phyloP scores from a whole-genome alignment of 148 eudicot genomes.

The Gaultheria prostrata region DNA sequence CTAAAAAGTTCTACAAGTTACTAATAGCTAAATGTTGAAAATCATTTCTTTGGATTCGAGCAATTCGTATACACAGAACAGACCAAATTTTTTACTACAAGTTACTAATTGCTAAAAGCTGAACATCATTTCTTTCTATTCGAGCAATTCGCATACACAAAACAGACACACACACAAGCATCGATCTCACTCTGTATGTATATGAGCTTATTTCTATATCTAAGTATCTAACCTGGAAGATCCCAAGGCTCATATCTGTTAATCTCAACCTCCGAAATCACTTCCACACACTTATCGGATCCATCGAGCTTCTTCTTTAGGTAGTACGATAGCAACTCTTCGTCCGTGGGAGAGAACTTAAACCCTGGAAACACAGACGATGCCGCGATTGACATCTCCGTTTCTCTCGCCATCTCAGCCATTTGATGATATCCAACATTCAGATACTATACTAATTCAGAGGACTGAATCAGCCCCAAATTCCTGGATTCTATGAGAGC shows the following conservation, averaged over 20 bases:
- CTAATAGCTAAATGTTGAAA: not conserved
- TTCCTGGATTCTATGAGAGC: not conserved
- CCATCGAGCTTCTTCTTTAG: constrained; percentile 66
- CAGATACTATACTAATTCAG: not conserved
- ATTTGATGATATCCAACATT: not conserved
- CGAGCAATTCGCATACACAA: not conserved
- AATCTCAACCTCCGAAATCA: constrained; percentile 73
- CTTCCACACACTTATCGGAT: constrained; percentile 46
- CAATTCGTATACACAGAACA: not conserved
- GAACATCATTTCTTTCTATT: not conserved
- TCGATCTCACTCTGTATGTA: too few relatives aligned
- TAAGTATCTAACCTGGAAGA: constrained; percentile 57
- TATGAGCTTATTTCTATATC: not conserved
- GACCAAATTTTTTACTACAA: not conserved
- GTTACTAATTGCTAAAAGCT: not conserved
- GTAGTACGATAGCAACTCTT: constrained; percentile 63
- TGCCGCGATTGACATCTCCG: constrained; percentile 56
- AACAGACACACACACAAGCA: too few relatives aligned
- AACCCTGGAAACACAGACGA: constrained; percentile 76
- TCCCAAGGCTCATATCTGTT: constrained; percentile 85
- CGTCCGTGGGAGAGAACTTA: constrained; percentile 77
- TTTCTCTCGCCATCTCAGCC: constrained; percentile 34
- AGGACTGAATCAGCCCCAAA: not conserved
- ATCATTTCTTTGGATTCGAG: not conserved
- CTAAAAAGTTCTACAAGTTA: not conserved